Percentiles rank a stretch among this genome's conserved stretches.
These are phyloP conservation scores for Chrysanthemum seticuspe DNA, from an alignment of 129 eudicot species.

Conservation along the genomic window DNA sequence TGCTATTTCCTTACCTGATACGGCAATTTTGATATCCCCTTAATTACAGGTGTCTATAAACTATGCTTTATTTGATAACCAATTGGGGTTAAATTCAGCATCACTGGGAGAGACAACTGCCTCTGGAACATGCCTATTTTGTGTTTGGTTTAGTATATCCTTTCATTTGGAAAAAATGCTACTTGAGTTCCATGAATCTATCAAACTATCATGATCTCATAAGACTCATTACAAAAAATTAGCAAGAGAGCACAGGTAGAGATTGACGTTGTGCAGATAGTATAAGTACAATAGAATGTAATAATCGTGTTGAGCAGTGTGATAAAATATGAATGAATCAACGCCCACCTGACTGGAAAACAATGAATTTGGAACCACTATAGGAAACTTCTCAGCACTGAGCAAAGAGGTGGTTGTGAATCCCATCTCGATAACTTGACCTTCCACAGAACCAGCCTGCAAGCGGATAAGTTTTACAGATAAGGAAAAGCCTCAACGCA, in stretches of 20 bases:
- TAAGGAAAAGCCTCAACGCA: slow-evolving; percentile 8
- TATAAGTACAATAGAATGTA: neutral
- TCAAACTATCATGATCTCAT: neutral
- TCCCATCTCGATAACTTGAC: slow-evolving; percentile 94
- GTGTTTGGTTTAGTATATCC: too few species aligned
- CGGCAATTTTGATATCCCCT: too few species aligned
- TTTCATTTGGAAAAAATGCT: too few species aligned
- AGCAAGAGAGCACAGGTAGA: too few species aligned
- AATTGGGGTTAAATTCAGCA: too few species aligned
- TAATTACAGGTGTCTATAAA: too few species aligned
- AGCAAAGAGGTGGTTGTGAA: slow-evolving; percentile 75
- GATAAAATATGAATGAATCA: neutral
- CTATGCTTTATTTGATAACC: too few species aligned
- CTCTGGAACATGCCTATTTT: too few species aligned
- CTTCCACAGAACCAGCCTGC: slow-evolving; percentile 98
- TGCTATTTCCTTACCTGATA: too few species aligned
- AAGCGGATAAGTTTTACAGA: slow-evolving; percentile 20
- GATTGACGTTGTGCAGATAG: too few species aligned
- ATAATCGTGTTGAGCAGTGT: neutral
- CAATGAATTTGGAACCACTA: slow-evolving; percentile 83
- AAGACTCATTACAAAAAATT: neutral
- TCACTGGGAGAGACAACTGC: too few species aligned
- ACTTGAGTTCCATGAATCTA: too few species aligned
- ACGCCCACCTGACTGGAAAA: slow-evolving; percentile 86
- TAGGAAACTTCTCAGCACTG: slow-evolving; percentile 83